A percentile compares a stretch with the other conserved stretches of the same genome.
Evolutionary conservation across 2,329 filamentous ascomycete genomes (phyloP).

Genomic region (Trichoderma koningiopsis): DNA sequence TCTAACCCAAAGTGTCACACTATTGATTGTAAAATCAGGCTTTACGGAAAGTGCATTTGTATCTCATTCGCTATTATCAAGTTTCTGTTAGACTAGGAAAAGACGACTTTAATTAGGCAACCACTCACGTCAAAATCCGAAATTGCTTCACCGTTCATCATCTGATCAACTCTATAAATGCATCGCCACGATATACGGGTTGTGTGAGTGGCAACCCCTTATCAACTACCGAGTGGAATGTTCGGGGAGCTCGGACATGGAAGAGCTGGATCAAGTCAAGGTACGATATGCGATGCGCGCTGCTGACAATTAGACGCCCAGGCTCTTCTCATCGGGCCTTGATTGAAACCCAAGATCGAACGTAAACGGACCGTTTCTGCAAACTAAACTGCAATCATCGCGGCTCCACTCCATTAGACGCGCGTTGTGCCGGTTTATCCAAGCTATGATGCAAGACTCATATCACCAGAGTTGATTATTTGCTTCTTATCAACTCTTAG

Average conservation of each 20-base stretch:
- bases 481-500: background rate
- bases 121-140: background rate
- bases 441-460: background rate
- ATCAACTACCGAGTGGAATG: background rate
- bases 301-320: background rate
- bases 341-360: background rate
- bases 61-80: background rate
- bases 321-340: background rate
- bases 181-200: background rate
- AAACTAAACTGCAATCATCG: background rate
- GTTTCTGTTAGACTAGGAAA: background rate
- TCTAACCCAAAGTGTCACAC: background rate
- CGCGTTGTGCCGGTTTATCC: background rate
- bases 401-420: background rate
- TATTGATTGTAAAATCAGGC: background rate
- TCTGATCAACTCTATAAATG: background rate
- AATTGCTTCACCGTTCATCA: background rate
- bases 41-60: background rate
- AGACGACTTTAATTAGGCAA: background rate
- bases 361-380: constrained; percentile 3
- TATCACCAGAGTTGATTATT: background rate
- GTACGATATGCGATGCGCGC: background rate
- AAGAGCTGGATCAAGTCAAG: background rate
- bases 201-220: background rate
- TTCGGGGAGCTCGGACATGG: constrained; percentile 21